Evolutionary conservation across 768 basidiomycete genomes (phyloP).

Genomic region (Coprinopsis marcescibilis): DNA sequence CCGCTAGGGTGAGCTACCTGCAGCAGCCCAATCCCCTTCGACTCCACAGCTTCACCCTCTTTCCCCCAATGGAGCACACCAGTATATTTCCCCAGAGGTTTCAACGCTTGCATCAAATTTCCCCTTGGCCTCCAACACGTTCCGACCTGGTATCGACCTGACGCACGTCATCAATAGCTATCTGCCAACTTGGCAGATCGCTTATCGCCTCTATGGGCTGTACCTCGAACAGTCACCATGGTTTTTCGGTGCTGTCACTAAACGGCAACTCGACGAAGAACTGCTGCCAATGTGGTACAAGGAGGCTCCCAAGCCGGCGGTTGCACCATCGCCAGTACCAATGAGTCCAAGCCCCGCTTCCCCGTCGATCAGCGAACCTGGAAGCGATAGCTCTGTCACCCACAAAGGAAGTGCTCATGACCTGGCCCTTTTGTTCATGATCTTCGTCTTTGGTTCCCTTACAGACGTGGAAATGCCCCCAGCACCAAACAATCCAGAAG

Average conservation of each 20-base stretch:
- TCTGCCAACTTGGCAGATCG: slow-evolving; percentile 57
- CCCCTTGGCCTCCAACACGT: slow-evolving; percentile 6
- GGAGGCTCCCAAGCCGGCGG: slow-evolving; percentile 34
- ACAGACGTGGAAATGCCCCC: slow-evolving; percentile 49
- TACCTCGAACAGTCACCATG: slow-evolving; percentile 77
- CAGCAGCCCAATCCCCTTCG: slow-evolving; percentile 1
- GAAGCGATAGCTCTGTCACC: background rate
- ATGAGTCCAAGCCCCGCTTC: background rate
- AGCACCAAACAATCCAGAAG: slow-evolving; percentile 46
- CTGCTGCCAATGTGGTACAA: slow-evolving; percentile 60
- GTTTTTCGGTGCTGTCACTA: slow-evolving; percentile 71
- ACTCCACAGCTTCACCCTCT: too few species aligned
- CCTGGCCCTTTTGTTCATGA: slow-evolving; percentile 54
- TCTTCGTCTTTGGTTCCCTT: slow-evolving; percentile 58
- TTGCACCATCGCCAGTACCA: slow-evolving; percentile 8
- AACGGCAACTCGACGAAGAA: slow-evolving; percentile 57
- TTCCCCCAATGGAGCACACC: too few species aligned
- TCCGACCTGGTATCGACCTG: slow-evolving; percentile 28
- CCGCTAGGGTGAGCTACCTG: too few species aligned
- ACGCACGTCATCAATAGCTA: slow-evolving; percentile 40
- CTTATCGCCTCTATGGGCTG: slow-evolving; percentile 52
- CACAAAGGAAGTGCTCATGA: slow-evolving; percentile 40
- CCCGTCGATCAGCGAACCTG: slow-evolving; percentile 1
- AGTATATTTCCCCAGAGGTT: slow-evolving; percentile 6
- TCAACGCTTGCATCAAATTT: slow-evolving; percentile 8